Evolutionary conservation across 352 stramenopile genomes (phyloP).

Genomic region (Phytophthora chlamydospora): DNA sequence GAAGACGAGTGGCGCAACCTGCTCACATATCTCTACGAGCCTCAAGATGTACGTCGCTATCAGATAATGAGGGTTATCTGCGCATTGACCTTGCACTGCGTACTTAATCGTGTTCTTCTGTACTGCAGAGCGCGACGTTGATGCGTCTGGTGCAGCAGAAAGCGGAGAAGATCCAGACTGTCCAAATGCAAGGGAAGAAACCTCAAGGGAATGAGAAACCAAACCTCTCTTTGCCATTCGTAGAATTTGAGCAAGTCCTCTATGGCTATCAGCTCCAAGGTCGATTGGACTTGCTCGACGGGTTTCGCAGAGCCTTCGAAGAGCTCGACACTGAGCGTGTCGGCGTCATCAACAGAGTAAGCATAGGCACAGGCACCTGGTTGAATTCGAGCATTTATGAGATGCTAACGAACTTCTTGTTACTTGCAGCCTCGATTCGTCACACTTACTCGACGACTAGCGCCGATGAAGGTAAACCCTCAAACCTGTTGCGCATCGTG

Average conservation of each 20-base stretch:
- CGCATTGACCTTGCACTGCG: slow-evolving; percentile 1
- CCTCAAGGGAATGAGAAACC: slow-evolving; percentile 13
- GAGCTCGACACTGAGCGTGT: slow-evolving; percentile 58
- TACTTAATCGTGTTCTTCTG: slow-evolving; percentile 1
- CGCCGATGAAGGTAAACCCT: slow-evolving; percentile 43
- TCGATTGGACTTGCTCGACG: slow-evolving; percentile 62
- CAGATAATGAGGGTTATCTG: neutral
- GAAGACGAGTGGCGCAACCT: slow-evolving; percentile 79
- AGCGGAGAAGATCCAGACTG: slow-evolving; percentile 36
- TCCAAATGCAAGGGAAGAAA: slow-evolving; percentile 28
- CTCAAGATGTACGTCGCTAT: slow-evolving; percentile 56
- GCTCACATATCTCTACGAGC: slow-evolving; percentile 79
- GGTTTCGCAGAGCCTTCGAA: slow-evolving; percentile 57
- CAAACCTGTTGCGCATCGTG: neutral
- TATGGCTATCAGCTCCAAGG: slow-evolving; percentile 77
- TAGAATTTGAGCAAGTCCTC: slow-evolving; percentile 71
- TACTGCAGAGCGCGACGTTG: slow-evolving; percentile 48
- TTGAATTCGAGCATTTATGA: neutral
- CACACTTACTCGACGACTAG: slow-evolving; percentile 38
- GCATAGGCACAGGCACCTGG: neutral
- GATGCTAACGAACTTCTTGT: slow-evolving; percentile 1
- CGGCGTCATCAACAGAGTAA: slow-evolving; percentile 57
- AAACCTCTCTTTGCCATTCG: slow-evolving; percentile 45
- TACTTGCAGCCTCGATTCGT: slow-evolving; percentile 41
- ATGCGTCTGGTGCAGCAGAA: slow-evolving; percentile 54